phyloP scores from a whole-genome alignment of 106 monocot genomes.

The Ottelia alismoides region DNA sequence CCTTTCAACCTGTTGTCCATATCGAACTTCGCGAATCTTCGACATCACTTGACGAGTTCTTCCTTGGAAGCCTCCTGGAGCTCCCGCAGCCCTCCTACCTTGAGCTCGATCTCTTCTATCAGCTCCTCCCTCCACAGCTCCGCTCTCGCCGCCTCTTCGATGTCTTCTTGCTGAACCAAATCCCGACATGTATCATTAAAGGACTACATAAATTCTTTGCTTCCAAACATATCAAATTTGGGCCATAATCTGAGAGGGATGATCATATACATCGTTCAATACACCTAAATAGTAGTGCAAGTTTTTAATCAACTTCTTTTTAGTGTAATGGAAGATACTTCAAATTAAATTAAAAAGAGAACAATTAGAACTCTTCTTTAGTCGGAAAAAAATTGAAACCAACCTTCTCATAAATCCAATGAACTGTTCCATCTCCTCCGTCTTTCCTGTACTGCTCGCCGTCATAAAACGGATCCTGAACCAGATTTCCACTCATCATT shows the following conservation, averaged over 20 bases:
- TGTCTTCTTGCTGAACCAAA: constrained; percentile 89
- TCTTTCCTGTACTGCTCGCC: constrained; percentile 70
- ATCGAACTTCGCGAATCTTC: too few relatives aligned
- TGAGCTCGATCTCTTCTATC: constrained; percentile 86
- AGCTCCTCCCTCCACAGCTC: constrained; percentile 79
- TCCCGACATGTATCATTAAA: too few relatives aligned
- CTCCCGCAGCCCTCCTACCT: constrained; percentile 78
- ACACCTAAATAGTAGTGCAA: neutral
- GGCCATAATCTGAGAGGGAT: too few relatives aligned
- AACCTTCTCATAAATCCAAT: constrained; percentile 86
- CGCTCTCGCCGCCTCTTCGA: constrained; percentile 59
- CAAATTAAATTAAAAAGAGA: neutral
- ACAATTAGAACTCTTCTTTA: too few relatives aligned
- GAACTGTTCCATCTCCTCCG: constrained; percentile 80
- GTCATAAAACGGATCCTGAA: constrained; percentile 90
- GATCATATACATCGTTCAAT: too few relatives aligned
- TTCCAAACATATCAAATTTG: too few relatives aligned
- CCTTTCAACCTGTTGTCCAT: too few relatives aligned
- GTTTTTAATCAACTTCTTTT: neutral
- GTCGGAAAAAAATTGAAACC: too few relatives aligned
- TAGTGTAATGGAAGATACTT: too few relatives aligned
- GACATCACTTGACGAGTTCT: constrained; percentile 67
- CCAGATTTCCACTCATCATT: neutral
- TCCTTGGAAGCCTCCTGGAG: constrained; percentile 66
- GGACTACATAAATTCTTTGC: too few relatives aligned